Evolutionary conservation across 1,139 yeast genomes (phyloP).

Genomic region (Yamadazyma kanchanaburiensis): DNA sequence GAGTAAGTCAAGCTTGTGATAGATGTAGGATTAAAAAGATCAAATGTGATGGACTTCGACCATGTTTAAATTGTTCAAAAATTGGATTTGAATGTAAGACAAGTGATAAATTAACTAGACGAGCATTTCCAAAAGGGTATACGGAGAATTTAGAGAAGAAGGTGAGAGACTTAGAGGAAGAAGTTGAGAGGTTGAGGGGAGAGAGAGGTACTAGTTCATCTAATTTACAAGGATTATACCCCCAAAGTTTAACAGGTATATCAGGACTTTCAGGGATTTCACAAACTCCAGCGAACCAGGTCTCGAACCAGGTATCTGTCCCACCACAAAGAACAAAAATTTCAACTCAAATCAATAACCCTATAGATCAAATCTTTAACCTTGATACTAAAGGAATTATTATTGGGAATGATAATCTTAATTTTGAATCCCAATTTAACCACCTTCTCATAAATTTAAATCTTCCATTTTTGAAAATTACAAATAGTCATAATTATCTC

Average conservation of each 20-base stretch:
- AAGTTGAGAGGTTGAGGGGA: constrained; percentile 31
- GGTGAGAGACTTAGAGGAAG: constrained; percentile 59
- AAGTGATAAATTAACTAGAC: constrained; percentile 66
- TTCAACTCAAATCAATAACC: constrained; percentile 31
- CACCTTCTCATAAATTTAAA: constrained; percentile 44
- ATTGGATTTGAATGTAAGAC: constrained; percentile 68
- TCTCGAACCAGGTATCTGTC: no score
- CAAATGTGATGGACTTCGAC: constrained; percentile 70
- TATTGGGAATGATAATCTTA: constrained; percentile 47
- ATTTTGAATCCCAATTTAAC: constrained; percentile 48
- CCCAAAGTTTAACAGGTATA: neutral
- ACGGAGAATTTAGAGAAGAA: constrained; percentile 69
- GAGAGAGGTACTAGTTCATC: constrained; percentile 7
- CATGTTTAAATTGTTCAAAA: constrained; percentile 65
- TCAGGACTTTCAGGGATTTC: neutral
- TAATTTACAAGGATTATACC: constrained; percentile 1
- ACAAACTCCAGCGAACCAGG: neutral
- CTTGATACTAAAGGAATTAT: constrained; percentile 44
- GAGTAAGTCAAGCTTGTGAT: constrained; percentile 79
- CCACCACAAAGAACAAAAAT: constrained; percentile 3
- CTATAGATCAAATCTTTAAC: constrained; percentile 48
- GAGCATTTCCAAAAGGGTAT: constrained; percentile 74
- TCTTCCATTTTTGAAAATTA: constrained; percentile 44
- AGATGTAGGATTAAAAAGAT: constrained; percentile 74
- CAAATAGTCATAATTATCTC: constrained; percentile 45